Base-by-base conservation (phyloP, 176 grass and related monocot species). In the Pontederia paniculata region DNA sequence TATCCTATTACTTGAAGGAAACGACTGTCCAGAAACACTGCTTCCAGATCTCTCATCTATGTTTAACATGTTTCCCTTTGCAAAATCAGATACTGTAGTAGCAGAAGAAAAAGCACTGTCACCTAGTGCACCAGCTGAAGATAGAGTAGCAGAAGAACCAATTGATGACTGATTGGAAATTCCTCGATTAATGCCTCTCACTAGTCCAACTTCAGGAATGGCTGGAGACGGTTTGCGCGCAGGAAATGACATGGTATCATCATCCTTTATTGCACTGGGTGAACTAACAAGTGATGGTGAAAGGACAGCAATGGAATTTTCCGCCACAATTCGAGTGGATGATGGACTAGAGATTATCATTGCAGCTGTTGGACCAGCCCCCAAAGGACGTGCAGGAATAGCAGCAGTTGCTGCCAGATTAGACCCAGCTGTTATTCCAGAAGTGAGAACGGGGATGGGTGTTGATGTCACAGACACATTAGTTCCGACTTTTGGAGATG, bases 171-270 rank as follows among this genome's bases (percentile, higher is more conserved):
- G 69, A 60, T 61, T 61, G 13, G 69, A 72, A 9, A 67, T 73
- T 48, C 86, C 86, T 67, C 81, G 74, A 48, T 60, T 41, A 60
- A 81, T 73, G 55, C 81, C 86, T 60, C 75, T 89, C 45, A 77
- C 86, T 66, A 76, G 64, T 57, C 71, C 71, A 67, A 76, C 58
- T 75, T 89, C 86, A 18, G 71, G 74, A 54, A 91, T 74, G 23
- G 78, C 80, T 63, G 94, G 94, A 70, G 86, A 95, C 57, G 82
- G 55, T 63, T 82, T 77, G 12, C 74, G 79, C 9, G 62, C 80
- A 69, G 87, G 80, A 60, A 91, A 75, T 55, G 37, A 84, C 81
- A 76, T 79, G 50, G 46, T 74, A 56, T 88, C 94, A 69, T 98
- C 94, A 64, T 98, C 94, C 76, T 88, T 98, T 56, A 67, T 55